A percentile compares a stretch with the other conserved stretches of the same genome.
Conservation (phyloP, 169 alveolate genomes). For the Theileria sp. region DNA sequence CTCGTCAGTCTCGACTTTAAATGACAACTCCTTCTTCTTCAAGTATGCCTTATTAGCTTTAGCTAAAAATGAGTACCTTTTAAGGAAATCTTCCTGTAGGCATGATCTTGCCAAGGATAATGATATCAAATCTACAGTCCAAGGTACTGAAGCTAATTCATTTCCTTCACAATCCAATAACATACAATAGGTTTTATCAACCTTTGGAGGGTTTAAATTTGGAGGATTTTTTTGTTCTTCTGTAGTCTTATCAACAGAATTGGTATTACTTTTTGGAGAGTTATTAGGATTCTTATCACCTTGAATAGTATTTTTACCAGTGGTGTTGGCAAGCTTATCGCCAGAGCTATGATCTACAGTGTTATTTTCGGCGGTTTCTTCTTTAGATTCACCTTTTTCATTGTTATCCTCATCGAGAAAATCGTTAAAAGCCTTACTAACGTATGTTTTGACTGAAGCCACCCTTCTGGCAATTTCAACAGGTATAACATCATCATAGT, state of each 20-base stretch:
- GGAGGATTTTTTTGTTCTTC: constrained; percentile 43
- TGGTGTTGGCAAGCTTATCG: neutral
- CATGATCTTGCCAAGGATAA: constrained; percentile 59
- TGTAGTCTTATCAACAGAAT: constrained; percentile 56
- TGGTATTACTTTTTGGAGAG: constrained; percentile 1
- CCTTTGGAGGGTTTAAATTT: neutral
- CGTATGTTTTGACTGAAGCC: neutral
- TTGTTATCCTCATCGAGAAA: constrained; percentile 24
- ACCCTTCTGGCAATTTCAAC: constrained; percentile 12
- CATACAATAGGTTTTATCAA: constrained; percentile 56
- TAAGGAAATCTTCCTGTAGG: constrained; percentile 55
- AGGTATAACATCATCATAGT: neutral
- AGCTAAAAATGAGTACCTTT: constrained; percentile 41
- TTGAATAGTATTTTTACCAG: neutral
- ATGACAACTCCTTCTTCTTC: constrained; percentile 28
- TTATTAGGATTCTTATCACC: neutral
- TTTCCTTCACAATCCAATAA: constrained; percentile 39
- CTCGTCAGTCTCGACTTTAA: constrained; percentile 35
- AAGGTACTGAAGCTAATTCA: constrained; percentile 59
- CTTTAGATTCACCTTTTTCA: constrained; percentile 17
- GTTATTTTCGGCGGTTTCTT: constrained; percentile 1
- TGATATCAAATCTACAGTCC: constrained; percentile 63
- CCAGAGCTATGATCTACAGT: neutral
- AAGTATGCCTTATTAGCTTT: constrained; percentile 16
- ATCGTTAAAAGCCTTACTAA: neutral